Conservation (phyloP, 2,329 filamentous ascomycete species). For the Arthroderma sp. region DNA sequence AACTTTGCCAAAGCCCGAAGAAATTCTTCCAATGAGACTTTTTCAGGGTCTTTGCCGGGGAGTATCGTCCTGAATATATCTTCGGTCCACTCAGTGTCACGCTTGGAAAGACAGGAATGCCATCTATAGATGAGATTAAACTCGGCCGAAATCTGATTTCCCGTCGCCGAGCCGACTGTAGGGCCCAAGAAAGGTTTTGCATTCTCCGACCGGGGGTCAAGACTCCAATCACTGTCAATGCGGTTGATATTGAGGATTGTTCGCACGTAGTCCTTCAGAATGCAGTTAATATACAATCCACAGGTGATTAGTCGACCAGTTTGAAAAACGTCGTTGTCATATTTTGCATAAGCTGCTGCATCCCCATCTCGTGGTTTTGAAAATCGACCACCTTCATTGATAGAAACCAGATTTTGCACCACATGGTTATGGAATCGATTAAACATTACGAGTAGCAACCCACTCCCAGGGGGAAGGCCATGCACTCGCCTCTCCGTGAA, state of each 20-base stretch:
- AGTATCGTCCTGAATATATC: slow-evolving; percentile 41
- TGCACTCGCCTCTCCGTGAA: slow-evolving; percentile 26
- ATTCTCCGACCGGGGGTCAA: slow-evolving; percentile 34
- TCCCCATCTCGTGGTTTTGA: slow-evolving; percentile 18
- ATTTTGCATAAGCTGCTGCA: slow-evolving; percentile 29
- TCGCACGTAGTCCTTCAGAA: slow-evolving; percentile 27
- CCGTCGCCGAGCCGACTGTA: slow-evolving; percentile 32
- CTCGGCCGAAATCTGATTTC: slow-evolving; percentile 42
- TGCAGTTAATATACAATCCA: slow-evolving; percentile 26
- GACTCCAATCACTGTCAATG: slow-evolving; percentile 33
- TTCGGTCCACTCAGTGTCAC: slow-evolving; percentile 62
- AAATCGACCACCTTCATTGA: slow-evolving; percentile 35
- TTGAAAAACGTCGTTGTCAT: slow-evolving; percentile 27
- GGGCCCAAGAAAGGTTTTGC: slow-evolving; percentile 13
- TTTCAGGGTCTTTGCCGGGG: slow-evolving; percentile 12
- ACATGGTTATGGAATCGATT: slow-evolving; percentile 33
- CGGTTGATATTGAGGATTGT: slow-evolving; percentile 27
- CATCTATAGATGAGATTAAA: slow-evolving; percentile 43
- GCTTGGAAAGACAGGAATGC: slow-evolving; percentile 55
- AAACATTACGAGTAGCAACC: slow-evolving; percentile 27
- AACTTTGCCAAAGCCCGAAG: slow-evolving; percentile 41
- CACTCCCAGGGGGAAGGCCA: slow-evolving; percentile 25
- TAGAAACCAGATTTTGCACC: slow-evolving; percentile 25
- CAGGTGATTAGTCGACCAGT: slow-evolving; percentile 24
- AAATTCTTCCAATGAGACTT: slow-evolving; percentile 30